Evolutionary conservation across 179 eudicot species (phyloP).

Genomic region (Carnegiea gigantea): DNA sequence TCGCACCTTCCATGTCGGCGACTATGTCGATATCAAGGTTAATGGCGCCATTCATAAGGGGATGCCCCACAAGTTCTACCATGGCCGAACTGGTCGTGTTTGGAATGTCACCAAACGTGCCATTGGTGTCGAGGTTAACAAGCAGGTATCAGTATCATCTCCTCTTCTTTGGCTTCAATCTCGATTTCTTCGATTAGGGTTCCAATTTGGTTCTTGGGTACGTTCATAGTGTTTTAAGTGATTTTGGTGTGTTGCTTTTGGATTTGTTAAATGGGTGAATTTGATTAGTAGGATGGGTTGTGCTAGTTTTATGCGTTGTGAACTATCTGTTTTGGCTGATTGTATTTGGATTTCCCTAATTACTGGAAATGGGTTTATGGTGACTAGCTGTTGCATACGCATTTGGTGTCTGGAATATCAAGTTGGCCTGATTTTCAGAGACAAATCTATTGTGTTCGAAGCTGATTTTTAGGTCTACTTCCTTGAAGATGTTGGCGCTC

Average conservation of each 20-base stretch:
- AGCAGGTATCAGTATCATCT: constrained; percentile 44
- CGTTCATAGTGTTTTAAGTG: background rate
- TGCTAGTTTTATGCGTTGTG: too few species aligned
- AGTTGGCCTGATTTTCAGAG: too few species aligned
- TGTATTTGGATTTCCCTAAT: too few species aligned
- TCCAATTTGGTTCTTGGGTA: background rate
- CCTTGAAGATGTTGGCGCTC: too few species aligned
- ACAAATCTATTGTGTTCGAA: too few species aligned
- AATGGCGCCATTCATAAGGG: constrained; percentile 89
- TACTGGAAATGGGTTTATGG: background rate
- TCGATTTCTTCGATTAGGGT: background rate
- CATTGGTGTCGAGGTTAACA: constrained; percentile 77
- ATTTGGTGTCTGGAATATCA: too few species aligned
- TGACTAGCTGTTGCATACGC: too few species aligned
- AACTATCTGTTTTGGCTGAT: too few species aligned
- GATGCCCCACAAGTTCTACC: constrained; percentile 85
- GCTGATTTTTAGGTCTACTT: too few species aligned
- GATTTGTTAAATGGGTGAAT: too few species aligned
- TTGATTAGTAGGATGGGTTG: too few species aligned
- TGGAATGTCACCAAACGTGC: constrained; percentile 85
- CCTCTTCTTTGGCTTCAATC: background rate
- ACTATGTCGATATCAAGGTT: constrained; percentile 82
- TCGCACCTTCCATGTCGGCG: constrained; percentile 57
- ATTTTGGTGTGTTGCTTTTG: background rate
- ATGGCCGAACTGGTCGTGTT: constrained; percentile 79